A percentile compares a stretch with the other conserved stretches of the same genome.
These are phyloP conservation scores for Lactarius hatsudake DNA, from an alignment of 768 basidiomycete genomes.

Conservation along the genomic window DNA sequence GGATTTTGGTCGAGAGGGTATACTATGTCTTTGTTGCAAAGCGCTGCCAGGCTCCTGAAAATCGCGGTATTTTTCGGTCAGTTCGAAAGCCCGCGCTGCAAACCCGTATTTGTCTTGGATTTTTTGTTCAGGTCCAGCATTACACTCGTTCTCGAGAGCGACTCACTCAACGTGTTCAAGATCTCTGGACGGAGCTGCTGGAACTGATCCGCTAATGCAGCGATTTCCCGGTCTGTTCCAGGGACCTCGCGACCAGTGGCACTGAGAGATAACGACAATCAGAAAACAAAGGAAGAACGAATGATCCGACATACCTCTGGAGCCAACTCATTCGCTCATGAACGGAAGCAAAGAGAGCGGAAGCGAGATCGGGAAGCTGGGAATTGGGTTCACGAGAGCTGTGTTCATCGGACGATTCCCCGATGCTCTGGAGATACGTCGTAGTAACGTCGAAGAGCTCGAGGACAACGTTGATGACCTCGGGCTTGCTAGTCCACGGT, in stretches of 20 bases:
- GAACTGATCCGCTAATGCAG: constrained; percentile 65
- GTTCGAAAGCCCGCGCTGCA: constrained; percentile 65
- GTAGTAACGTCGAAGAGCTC: constrained; percentile 70
- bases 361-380: constrained; percentile 66
- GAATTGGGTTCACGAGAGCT: constrained; percentile 40
- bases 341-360: constrained; percentile 59
- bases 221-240: constrained; percentile 52
- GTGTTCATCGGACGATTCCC: constrained; percentile 32
- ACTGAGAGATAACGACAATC: constrained; percentile 34
- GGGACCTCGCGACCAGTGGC: constrained; percentile 46
- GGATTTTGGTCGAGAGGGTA: constrained; percentile 66
- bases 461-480: constrained; percentile 64
- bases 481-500: constrained; percentile 79
- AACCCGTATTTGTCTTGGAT: constrained; percentile 62
- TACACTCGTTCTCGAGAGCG: not conserved
- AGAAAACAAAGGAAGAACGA: not conserved
- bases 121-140: constrained; percentile 1
- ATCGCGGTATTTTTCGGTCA: constrained; percentile 87
- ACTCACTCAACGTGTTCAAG: constrained; percentile 76
- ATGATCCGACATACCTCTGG: constrained; percentile 43
- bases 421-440: constrained; percentile 43
- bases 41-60: constrained; percentile 81
- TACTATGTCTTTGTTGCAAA: constrained; percentile 69
- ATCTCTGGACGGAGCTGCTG: constrained; percentile 69
- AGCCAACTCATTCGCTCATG: constrained; percentile 72